Evolutionary conservation across 495 filamentous ascomycete genomes (phyloP).

Genomic region (Durotheca rogersii): DNA sequence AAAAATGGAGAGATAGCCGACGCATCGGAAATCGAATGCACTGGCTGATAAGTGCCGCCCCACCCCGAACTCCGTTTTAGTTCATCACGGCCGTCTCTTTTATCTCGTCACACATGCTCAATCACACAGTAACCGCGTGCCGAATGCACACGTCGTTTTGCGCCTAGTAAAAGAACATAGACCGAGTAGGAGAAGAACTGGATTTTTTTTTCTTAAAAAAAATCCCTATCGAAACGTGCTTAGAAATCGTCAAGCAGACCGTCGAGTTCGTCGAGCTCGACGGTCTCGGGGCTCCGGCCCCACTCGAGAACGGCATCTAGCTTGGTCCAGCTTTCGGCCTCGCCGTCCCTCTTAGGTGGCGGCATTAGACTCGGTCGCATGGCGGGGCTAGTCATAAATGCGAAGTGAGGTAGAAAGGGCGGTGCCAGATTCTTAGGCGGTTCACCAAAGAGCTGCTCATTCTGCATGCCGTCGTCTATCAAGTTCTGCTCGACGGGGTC

Average conservation of each 20-base stretch:
- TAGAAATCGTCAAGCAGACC: slow-evolving; percentile 75
- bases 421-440: slow-evolving; percentile 37
- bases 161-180: neutral
- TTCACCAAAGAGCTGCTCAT: slow-evolving; percentile 55
- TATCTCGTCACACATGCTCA: slow-evolving; percentile 32
- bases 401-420: slow-evolving; percentile 35
- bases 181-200: slow-evolving; percentile 10
- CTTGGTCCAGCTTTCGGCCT: slow-evolving; percentile 53
- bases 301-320: slow-evolving; percentile 58
- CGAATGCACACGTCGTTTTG: slow-evolving; percentile 18
- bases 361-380: slow-evolving; percentile 46
- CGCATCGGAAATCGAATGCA: slow-evolving; percentile 12
- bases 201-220: no score
- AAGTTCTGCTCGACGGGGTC: slow-evolving; percentile 49
- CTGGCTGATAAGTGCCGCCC: slow-evolving; percentile 22
- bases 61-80: slow-evolving; percentile 34
- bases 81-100: slow-evolving; percentile 33
- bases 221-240: slow-evolving; percentile 14
- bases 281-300: slow-evolving; percentile 80
- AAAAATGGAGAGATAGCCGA: slow-evolving; percentile 21
- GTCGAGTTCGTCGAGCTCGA: slow-evolving; percentile 91
- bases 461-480: slow-evolving; percentile 52
- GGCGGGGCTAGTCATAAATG: slow-evolving; percentile 45
- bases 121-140: no score
- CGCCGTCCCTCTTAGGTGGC: slow-evolving; percentile 51